Evolutionary conservation across 345 rosid species (phyloP).

Genomic region (Kandelia obovata): DNA sequence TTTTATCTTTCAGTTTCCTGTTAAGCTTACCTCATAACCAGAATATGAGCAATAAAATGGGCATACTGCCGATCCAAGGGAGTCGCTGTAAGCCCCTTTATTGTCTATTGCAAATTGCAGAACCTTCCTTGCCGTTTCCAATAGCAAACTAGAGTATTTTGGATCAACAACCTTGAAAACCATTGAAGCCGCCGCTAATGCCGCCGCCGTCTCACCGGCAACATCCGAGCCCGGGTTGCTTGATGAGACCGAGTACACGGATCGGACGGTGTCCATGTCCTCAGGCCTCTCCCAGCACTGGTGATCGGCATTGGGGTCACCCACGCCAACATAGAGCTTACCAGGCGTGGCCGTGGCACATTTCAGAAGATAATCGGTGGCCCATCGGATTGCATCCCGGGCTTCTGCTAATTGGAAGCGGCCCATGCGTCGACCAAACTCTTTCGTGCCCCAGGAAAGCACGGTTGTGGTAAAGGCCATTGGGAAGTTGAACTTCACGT

Average conservation of each 20-base stretch:
- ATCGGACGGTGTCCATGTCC: slow-evolving; percentile 80
- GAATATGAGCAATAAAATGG: slow-evolving; percentile 92
- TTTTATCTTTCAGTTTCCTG: too few relatives aligned
- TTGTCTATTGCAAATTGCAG: slow-evolving; percentile 75
- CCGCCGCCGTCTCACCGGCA: slow-evolving; percentile 85
- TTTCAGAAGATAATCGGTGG: slow-evolving; percentile 74
- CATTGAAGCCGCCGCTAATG: slow-evolving; percentile 86
- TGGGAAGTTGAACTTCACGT: slow-evolving; percentile 85
- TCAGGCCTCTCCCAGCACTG: slow-evolving; percentile 96
- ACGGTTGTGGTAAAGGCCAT: slow-evolving; percentile 92
- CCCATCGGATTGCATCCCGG: slow-evolving; percentile 73
- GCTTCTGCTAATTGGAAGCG: slow-evolving; percentile 43
- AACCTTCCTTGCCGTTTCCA: slow-evolving; percentile 58
- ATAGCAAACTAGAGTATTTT: slow-evolving; percentile 44
- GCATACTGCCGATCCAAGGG: slow-evolving; percentile 72
- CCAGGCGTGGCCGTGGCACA: slow-evolving; percentile 74
- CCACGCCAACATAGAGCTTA: slow-evolving; percentile 81
- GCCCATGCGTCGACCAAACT: slow-evolving; percentile 72
- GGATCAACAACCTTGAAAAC: slow-evolving; percentile 64
- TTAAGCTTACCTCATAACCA: slow-evolving; percentile 61
- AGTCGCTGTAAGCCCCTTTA: slow-evolving; percentile 73
- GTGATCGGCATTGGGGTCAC: slow-evolving; percentile 84
- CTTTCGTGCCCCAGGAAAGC: slow-evolving; percentile 84
- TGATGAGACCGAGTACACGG: slow-evolving; percentile 67
- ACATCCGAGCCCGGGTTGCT: slow-evolving; percentile 84